phyloP scores from a whole-genome alignment of 257 asterid species.

The Nicotiana sylvestris region DNA sequence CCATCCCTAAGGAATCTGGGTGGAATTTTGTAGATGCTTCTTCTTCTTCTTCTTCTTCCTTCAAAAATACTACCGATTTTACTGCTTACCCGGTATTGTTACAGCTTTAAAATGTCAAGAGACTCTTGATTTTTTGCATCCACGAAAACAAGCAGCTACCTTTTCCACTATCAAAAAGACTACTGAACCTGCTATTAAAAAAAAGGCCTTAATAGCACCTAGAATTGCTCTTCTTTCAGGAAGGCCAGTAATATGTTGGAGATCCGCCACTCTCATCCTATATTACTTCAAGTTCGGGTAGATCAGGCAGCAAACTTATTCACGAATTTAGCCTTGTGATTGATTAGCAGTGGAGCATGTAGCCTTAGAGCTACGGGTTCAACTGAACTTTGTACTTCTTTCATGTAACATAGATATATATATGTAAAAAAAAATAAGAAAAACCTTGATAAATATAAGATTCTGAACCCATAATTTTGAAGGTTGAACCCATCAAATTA shows the following conservation, averaged over 20 bases:
- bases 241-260: neutral
- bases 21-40: too few relatives aligned
- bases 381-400: too few relatives aligned
- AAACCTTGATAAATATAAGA: too few relatives aligned
- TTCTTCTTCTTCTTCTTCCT: neutral
- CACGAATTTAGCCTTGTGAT: neutral
- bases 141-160: too few relatives aligned
- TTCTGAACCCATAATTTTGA: too few relatives aligned
- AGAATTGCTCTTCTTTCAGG: neutral
- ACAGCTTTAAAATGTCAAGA: neutral
- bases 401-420: too few relatives aligned
- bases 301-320: neutral
- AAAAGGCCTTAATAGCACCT: neutral
- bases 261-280: neutral
- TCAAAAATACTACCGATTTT: neutral
- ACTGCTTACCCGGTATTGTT: neutral
- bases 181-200: neutral
- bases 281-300: neutral
- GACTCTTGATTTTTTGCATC: too few relatives aligned
- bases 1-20: too few relatives aligned
- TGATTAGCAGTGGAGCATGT: too few relatives aligned
- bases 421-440: too few relatives aligned
- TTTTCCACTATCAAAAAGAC: neutral
- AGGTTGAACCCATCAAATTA: too few relatives aligned
- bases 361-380: too few relatives aligned